phyloP scores from a whole-genome alignment of 2,329 filamentous ascomycete species.

The Setomelanomma holmii region DNA sequence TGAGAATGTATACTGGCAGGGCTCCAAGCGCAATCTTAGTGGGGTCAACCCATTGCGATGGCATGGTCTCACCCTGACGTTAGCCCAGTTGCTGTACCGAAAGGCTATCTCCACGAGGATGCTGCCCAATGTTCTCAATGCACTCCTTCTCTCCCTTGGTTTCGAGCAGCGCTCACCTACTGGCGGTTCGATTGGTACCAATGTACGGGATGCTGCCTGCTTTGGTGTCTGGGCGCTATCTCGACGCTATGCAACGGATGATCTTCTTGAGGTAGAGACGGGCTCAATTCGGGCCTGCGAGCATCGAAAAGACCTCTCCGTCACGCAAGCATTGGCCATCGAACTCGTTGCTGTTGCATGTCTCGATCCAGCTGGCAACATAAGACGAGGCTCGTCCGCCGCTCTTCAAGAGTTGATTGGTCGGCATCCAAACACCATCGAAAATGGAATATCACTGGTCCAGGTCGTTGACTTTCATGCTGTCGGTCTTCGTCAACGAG shows the following conservation, averaged over 20 bases:
- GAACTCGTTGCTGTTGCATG: conserved; percentile 83
- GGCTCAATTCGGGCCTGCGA: conserved; percentile 52
- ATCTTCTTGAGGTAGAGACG: conserved; percentile 70
- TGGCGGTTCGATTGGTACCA: conserved; percentile 84
- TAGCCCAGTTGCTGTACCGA: conserved; percentile 86
- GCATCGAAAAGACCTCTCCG: conserved; percentile 50
- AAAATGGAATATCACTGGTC: conserved; percentile 82
- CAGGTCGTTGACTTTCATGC: conserved; percentile 93
- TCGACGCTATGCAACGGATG: conserved; percentile 80
- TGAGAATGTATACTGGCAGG: conserved; percentile 67
- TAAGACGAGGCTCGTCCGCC: conserved; percentile 88
- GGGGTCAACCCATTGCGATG: conserved; percentile 83
- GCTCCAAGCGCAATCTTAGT: conserved; percentile 66
- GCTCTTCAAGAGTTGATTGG: conserved; percentile 94
- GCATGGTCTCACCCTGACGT: conserved; percentile 89
- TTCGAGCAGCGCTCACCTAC: conserved; percentile 90
- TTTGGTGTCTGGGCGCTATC: conserved; percentile 96
- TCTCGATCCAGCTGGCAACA: conserved; percentile 90
- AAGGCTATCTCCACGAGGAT: conserved; percentile 76
- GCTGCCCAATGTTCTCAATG: conserved; percentile 76
- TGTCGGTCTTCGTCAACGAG: conserved; percentile 84
- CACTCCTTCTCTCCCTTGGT: conserved; percentile 77
- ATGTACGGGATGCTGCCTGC: conserved; percentile 92
- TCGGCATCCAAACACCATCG: conserved; percentile 84
- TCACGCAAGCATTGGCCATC: conserved; percentile 79